Conservation (phyloP, 139 green algal genomes). For the Eudorina sp. region DNA sequence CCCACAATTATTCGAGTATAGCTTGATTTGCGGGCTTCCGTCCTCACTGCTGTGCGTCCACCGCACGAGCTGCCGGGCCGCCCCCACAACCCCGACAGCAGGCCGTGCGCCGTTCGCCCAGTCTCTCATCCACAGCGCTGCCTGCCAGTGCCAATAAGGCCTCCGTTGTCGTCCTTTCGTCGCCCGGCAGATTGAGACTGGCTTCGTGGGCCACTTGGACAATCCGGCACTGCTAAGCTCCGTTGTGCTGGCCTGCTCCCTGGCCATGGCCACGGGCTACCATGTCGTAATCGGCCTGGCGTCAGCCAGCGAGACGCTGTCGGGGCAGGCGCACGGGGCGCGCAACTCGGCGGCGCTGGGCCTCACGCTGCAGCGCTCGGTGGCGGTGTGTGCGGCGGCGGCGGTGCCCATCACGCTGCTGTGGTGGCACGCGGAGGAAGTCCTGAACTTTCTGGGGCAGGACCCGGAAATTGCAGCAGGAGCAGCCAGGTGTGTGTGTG, state of each 20-base stretch:
- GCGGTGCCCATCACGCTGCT: constrained; percentile 40
- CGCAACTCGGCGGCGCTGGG: constrained; percentile 32
- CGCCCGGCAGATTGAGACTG: constrained; percentile 44
- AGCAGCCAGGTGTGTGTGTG: constrained; percentile 39
- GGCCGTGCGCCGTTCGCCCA: too few species aligned
- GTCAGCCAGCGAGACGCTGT: constrained; percentile 50
- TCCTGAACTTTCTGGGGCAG: constrained; percentile 48
- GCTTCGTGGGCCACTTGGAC: constrained; percentile 48
- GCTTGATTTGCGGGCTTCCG: too few species aligned
- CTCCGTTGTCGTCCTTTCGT: too few species aligned
- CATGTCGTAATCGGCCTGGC: constrained; percentile 48
- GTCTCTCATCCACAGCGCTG: too few species aligned
- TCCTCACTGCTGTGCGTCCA: too few species aligned
- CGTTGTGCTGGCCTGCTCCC: constrained; percentile 47
- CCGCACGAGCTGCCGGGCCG: too few species aligned
- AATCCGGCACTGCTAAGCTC: constrained; percentile 44
- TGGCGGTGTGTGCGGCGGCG: constrained; percentile 37
- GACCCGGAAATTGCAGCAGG: constrained; percentile 38
- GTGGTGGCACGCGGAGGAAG: constrained; percentile 48
- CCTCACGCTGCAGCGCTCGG: constrained; percentile 48
- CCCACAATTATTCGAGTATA: too few species aligned
- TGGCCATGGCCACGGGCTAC: constrained; percentile 53
- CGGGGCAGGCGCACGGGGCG: constrained; percentile 47
- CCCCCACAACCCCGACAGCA: too few species aligned
- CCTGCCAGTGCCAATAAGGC: too few species aligned